These are phyloP conservation scores for Megacollybia marginata DNA, from an alignment of 768 basidiomycete genomes.

Conservation along the genomic window DNA sequence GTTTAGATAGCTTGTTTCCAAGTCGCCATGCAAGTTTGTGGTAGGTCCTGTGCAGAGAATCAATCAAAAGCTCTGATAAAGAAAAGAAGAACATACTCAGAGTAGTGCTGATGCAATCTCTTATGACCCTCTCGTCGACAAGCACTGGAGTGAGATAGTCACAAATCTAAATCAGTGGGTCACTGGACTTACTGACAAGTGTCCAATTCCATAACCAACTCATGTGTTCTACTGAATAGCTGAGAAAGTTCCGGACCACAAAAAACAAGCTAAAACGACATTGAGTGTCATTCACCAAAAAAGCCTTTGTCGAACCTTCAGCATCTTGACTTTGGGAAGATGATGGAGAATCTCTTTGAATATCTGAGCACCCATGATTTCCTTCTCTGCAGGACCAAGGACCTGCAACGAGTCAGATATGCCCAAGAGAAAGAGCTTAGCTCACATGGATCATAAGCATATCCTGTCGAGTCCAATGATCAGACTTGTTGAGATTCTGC, in stretches of 20 bases:
- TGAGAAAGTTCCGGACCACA: slow-evolving; percentile 18
- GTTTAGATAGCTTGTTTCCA: slow-evolving; percentile 13
- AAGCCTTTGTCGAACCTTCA: slow-evolving; percentile 16
- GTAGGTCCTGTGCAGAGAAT: slow-evolving; percentile 20
- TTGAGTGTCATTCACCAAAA: neutral
- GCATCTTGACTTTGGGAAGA: slow-evolving; percentile 19
- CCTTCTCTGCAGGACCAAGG: slow-evolving; percentile 15
- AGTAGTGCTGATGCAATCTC: slow-evolving; percentile 14
- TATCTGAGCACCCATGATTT: slow-evolving; percentile 10
- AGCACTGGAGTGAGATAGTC: slow-evolving; percentile 9
- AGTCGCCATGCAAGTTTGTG: slow-evolving; percentile 18
- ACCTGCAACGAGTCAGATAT: too few species aligned
- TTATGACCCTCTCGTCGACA: slow-evolving; percentile 18
- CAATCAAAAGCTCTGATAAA: neutral
- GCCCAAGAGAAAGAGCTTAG: too few species aligned
- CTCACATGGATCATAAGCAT: too few species aligned
- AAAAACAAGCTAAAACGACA: slow-evolving; percentile 14
- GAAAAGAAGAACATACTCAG: slow-evolving; percentile 15
- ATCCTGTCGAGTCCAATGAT: too few species aligned
- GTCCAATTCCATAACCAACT: slow-evolving; percentile 14
- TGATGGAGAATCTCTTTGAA: slow-evolving; percentile 31
- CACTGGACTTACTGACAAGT: slow-evolving; percentile 21
- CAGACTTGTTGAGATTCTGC: too few species aligned
- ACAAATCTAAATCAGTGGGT: neutral
- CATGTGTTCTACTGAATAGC: neutral